Percentiles rank a stretch among this genome's conserved stretches.
Conservation (phyloP, 163 green algal genomes). For the Volvox carteri region DNA sequence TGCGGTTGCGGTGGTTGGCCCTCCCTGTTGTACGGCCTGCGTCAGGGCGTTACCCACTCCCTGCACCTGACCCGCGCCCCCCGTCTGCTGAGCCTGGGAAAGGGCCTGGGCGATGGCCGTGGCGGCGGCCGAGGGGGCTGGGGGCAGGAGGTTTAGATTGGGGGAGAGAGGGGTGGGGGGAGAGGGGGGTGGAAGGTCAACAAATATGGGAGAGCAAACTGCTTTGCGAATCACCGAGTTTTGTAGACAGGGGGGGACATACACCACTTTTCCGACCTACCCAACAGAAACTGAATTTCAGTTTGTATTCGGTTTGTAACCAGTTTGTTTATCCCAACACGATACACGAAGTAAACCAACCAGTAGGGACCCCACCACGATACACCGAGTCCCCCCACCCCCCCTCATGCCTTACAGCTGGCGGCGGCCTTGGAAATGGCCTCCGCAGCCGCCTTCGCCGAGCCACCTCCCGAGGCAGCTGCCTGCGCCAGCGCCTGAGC, state of each 20-base stretch:
- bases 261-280: no score
- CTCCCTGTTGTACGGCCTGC: slow-evolving; percentile 36
- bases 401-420: slow-evolving; percentile 28
- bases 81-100: not conserved
- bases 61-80: not conserved
- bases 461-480: slow-evolving; percentile 1
- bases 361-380: no score
- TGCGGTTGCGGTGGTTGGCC: not conserved
- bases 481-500: slow-evolving; percentile 15
- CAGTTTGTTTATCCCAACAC: no score
- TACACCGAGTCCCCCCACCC: no score
- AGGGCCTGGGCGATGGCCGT: slow-evolving; percentile 1
- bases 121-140: slow-evolving; percentile 5
- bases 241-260: no score
- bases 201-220: no score
- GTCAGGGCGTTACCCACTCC: not conserved
- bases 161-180: not conserved
- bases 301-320: no score
- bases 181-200: not conserved
- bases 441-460: not conserved
- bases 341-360: no score
- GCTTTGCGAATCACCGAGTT: no score
- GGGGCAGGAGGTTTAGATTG: not conserved
- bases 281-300: no score
- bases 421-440: slow-evolving; percentile 25